These are phyloP conservation scores for Picea sitchensis DNA, from an alignment of 75 land plant genomes.

Conservation along the genomic window DNA sequence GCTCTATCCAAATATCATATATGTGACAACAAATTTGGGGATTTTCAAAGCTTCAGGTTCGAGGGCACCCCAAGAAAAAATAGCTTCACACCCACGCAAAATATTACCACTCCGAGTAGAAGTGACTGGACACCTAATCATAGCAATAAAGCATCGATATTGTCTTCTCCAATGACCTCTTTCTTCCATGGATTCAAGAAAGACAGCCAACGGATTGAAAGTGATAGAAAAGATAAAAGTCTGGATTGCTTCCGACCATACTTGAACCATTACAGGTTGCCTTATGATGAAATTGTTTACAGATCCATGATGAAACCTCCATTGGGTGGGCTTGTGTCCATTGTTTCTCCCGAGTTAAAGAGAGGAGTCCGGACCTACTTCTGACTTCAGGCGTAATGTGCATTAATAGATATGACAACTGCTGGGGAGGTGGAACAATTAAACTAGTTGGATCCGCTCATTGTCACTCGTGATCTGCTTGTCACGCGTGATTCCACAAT, in stretches of 20 bases:
- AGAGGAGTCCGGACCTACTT: no score
- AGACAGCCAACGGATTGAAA: slow-evolving; percentile 2
- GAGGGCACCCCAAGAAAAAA: background rate
- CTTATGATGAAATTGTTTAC: slow-evolving; percentile 75
- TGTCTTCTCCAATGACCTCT: slow-evolving; percentile 1
- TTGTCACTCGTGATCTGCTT: no score
- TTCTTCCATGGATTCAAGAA: slow-evolving; percentile 8
- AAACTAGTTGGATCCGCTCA: no score
- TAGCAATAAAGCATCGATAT: background rate
- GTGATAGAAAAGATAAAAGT: slow-evolving; percentile 15
- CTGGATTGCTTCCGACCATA: slow-evolving; percentile 50
- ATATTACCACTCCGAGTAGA: slow-evolving; percentile 7
- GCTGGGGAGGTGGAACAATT: no score
- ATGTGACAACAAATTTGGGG: background rate
- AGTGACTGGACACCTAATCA: background rate
- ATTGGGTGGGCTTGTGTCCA: slow-evolving; percentile 78
- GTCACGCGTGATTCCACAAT: no score
- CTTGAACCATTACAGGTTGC: slow-evolving; percentile 42
- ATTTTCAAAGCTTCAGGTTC: slow-evolving; percentile 12
- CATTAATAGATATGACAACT: no score
- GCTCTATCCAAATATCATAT: slow-evolving; percentile 19
- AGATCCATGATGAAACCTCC: slow-evolving; percentile 90
- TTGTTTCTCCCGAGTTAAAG: slow-evolving; percentile 62
- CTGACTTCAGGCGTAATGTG: no score
- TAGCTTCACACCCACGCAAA: slow-evolving; percentile 2